Base-by-base conservation (phyloP, 495 filamentous ascomycete genomes). In the Podospora fimiseda region DNA sequence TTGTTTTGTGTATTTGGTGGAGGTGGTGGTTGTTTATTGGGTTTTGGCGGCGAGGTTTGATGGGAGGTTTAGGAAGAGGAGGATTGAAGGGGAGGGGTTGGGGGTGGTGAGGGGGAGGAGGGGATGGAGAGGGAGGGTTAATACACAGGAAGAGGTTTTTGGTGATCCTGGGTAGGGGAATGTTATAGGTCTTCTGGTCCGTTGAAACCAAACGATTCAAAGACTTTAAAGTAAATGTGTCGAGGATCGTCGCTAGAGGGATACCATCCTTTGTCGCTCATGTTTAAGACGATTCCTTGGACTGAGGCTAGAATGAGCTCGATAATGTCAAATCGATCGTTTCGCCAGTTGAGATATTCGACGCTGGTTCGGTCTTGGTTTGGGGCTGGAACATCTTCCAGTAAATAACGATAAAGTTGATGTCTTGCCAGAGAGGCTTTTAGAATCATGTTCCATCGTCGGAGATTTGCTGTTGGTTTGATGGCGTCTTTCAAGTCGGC, bases 1-100 rank as follows among this genome's bases (percentile, higher is more conserved):
- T 16, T 50, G 40, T 19, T 53, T 53, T 21, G 50, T 36, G 15
- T 57, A 48, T 51, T 5, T 24, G 16, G 3, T 57, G 11, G 58
- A 53, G 53, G 16, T 53, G 21, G 16, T 53, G 33, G 24, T 60
- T 15, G 45, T 53, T 14, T 43, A 8, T 3, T 9, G 38, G 19
- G 44, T 45, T 42, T 20, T 13, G 19, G 23, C 51, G 19, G 53
- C 27, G 3, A 45, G 49, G 27, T 8, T 50, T 6, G 37, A 38
- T 21, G 16, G 18, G 1, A 19, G 43, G 43, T 45, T 45, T 45
- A 42, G 39, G 39, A 42, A 15, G 15, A 19, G 39, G 11, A 19
- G 20, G 39, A 19, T 42, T 42, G 20, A 42, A 14, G 39, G 39
- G n/a, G 15, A 42, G 16, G 16, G 39, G 39, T 19, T 19, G 39